A percentile compares a stretch with the other conserved stretches of the same genome.
phyloP scores from a whole-genome alignment of 805 yeast species.

The Zygosaccharomyces bailii region DNA sequence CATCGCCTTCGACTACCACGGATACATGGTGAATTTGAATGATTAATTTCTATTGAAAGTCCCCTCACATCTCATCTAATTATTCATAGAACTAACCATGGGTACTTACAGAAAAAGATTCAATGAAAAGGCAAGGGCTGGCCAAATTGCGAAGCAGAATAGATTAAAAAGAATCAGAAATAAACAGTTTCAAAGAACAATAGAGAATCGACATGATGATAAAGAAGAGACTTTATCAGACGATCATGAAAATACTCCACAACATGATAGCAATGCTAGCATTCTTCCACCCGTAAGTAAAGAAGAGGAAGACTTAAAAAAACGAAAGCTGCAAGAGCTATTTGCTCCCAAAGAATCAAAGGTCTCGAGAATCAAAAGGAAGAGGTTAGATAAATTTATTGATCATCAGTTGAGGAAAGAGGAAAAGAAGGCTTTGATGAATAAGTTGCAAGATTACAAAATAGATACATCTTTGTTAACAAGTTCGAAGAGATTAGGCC shows the following conservation, averaged over 20 bases:
- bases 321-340: slow-evolving; percentile 58
- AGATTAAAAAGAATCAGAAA: slow-evolving; percentile 64
- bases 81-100: slow-evolving; percentile 41
- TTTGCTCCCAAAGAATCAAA: slow-evolving; percentile 64
- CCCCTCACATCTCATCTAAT: not conserved
- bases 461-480: slow-evolving; percentile 69
- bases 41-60: not conserved
- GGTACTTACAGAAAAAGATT: slow-evolving; percentile 77
- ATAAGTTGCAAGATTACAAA: slow-evolving; percentile 58
- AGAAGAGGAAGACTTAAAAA: slow-evolving; percentile 60
- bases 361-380: slow-evolving; percentile 63
- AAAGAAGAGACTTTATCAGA: slow-evolving; percentile 14
- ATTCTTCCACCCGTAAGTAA: slow-evolving; percentile 58
- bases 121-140: slow-evolving; percentile 82
- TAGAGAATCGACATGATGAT: slow-evolving; percentile 40
- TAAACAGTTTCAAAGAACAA: slow-evolving; percentile 57
- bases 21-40: too few species aligned
- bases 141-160: slow-evolving; percentile 76
- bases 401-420: slow-evolving; percentile 87
- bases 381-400: slow-evolving; percentile 86
- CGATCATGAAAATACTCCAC: slow-evolving; percentile 18
- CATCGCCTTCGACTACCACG: slow-evolving; percentile 22
- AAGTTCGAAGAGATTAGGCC: slow-evolving; percentile 76
- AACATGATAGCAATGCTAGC: slow-evolving; percentile 55
- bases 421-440: slow-evolving; percentile 73